These are phyloP conservation scores for Aspergillus floridensis DNA, from an alignment of 2,329 filamentous ascomycete genomes.

Conservation along the genomic window DNA sequence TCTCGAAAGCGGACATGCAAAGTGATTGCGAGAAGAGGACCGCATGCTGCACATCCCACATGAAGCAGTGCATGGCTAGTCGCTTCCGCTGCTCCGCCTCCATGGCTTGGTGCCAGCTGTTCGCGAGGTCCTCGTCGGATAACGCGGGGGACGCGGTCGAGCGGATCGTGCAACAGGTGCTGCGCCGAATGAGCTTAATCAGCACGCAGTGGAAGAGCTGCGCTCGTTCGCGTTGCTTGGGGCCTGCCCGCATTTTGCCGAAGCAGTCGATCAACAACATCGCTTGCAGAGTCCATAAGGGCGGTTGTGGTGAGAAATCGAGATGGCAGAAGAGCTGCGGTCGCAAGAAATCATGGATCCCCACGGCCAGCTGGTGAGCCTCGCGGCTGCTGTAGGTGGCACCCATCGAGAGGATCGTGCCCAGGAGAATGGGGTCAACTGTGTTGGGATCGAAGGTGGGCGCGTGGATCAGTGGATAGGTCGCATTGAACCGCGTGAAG, in stretches of 20 bases:
- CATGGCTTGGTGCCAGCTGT: conserved; percentile 54
- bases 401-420: conserved; percentile 58
- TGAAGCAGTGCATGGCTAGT: conserved; percentile 60
- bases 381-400: conserved; percentile 61
- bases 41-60: conserved; percentile 66
- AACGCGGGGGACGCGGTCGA: conserved; percentile 34
- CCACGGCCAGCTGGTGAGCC: conserved; percentile 59
- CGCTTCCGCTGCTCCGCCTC: conserved; percentile 60
- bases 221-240: conserved; percentile 63
- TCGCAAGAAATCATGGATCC: conserved; percentile 60
- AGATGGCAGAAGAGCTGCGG: conserved; percentile 59
- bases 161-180: conserved; percentile 50
- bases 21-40: conserved; percentile 65
- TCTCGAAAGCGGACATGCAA: conserved; percentile 65
- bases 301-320: conserved; percentile 57
- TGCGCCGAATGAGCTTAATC: conserved; percentile 55
- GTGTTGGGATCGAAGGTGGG: conserved; percentile 55
- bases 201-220: conserved; percentile 58
- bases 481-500: conserved; percentile 60
- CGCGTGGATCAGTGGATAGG: conserved; percentile 60
- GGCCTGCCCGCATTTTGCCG: conserved; percentile 61
- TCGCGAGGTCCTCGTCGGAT: conserved; percentile 39
- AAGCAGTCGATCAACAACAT: conserved; percentile 64
- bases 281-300: conserved; percentile 61
- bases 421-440: conserved; percentile 53